These are phyloP conservation scores for Radiomyces spectabilis DNA, from an alignment of 192 early-diverging fungal genomes.

Conservation along the genomic window DNA sequence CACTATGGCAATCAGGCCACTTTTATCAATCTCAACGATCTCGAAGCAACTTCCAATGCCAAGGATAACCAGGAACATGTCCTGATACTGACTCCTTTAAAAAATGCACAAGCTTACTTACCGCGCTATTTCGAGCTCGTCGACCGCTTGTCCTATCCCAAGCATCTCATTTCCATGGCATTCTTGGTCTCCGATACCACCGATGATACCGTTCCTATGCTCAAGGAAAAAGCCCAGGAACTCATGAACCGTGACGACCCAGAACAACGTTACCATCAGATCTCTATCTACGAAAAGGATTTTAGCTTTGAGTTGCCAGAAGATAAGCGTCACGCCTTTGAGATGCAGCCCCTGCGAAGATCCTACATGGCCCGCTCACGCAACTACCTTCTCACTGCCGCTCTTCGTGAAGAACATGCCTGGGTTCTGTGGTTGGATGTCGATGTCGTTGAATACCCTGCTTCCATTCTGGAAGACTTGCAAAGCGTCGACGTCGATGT, in stretches of 20 bases:
- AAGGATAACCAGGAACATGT: constrained; percentile 20
- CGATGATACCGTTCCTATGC: constrained; percentile 38
- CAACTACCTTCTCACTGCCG: constrained; percentile 47
- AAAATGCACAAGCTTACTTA: constrained; percentile 46
- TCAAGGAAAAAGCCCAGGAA: constrained; percentile 23
- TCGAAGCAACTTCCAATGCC: constrained; percentile 1
- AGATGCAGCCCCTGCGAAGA: constrained; percentile 44
- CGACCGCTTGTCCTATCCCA: constrained; percentile 41
- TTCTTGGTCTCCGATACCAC: constrained; percentile 54
- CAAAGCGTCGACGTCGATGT: constrained; percentile 48
- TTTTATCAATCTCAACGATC: not conserved
- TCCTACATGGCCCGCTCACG: constrained; percentile 50
- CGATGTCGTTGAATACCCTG: constrained; percentile 47
- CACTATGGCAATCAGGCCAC: no score
- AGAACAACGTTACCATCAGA: constrained; percentile 35
- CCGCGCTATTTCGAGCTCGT: constrained; percentile 48
- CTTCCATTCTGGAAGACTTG: constrained; percentile 44
- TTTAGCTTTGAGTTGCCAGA: constrained; percentile 45
- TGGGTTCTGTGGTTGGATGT: constrained; percentile 60
- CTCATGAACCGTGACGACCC: not conserved
- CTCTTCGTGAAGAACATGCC: constrained; percentile 37
- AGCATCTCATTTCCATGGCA: constrained; percentile 39
- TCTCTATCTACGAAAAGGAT: constrained; percentile 49
- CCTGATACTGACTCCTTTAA: constrained; percentile 50
- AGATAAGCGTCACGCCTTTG: constrained; percentile 42